A percentile compares a stretch with the other conserved stretches of the same genome.
Conservation (phyloP, 805 yeast species). For the Yamadazyma phyllophila region DNA sequence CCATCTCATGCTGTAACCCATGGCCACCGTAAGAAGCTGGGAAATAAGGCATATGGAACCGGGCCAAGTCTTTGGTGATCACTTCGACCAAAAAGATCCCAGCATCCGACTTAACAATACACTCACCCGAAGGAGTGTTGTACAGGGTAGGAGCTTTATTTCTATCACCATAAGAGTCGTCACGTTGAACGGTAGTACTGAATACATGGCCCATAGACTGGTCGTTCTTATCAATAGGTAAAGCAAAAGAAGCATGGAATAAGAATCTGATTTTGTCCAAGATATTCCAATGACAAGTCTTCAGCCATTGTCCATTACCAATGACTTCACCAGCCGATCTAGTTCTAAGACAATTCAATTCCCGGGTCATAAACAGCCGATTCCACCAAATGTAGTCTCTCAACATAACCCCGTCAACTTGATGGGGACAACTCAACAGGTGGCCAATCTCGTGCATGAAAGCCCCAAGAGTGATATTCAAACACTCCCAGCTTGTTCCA, state of each 20-base stretch:
- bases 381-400: constrained; percentile 81
- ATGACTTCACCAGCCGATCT: constrained; percentile 42
- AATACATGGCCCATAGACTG: constrained; percentile 32
- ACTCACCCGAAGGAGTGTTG: constrained; percentile 20
- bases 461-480: constrained; percentile 85
- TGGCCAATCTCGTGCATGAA: constrained; percentile 96
- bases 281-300: constrained; percentile 86
- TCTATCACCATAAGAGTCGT: constrained; percentile 15
- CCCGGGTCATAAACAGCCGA: constrained; percentile 76
- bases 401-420: constrained; percentile 85
- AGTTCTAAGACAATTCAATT: constrained; percentile 55
- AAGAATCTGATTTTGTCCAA: constrained; percentile 75
- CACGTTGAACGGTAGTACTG: constrained; percentile 27
- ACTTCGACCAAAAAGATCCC: constrained; percentile 79
- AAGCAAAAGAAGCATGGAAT: constrained; percentile 74
- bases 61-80: constrained; percentile 53
- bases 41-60: constrained; percentile 58
- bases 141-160: constrained; percentile 23
- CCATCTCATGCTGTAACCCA: constrained; percentile 56
- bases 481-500: constrained; percentile 87
- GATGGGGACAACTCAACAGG: constrained; percentile 87
- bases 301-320: constrained; percentile 40
- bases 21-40: constrained; percentile 56
- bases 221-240: constrained; percentile 54
- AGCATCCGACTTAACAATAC: constrained; percentile 47